A percentile compares a stretch with the other conserved stretches of the same genome.
Conservation (phyloP, 2,329 filamentous ascomycete species). For the Podosphaera fusca region DNA sequence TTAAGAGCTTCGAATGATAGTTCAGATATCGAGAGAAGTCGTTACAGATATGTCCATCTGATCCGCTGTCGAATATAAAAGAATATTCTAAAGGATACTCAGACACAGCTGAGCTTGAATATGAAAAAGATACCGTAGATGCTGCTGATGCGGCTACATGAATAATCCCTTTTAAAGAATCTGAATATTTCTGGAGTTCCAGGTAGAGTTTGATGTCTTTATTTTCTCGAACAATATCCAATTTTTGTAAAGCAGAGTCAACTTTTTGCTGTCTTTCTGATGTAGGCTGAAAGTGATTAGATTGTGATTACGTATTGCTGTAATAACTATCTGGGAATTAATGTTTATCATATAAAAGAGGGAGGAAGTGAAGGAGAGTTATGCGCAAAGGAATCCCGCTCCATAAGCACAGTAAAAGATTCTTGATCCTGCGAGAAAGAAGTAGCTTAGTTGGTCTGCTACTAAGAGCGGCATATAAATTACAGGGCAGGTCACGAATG, state of each 20-base stretch:
- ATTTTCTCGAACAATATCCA: too few relatives aligned
- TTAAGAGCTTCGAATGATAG: background rate
- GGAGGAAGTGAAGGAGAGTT: too few relatives aligned
- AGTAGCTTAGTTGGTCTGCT: background rate
- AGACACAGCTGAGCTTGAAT: background rate
- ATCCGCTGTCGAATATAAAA: background rate
- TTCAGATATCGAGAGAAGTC: background rate
- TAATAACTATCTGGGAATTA: background rate
- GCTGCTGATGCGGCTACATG: background rate
- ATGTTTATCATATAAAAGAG: background rate
- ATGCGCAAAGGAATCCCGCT: background rate
- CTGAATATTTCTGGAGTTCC: background rate
- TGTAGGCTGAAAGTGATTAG: background rate
- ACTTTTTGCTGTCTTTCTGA: background rate
- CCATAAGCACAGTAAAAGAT: background rate
- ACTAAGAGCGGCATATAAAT: too few relatives aligned
- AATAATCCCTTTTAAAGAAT: background rate
- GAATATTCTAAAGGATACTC: background rate
- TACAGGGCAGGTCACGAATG: too few relatives aligned
- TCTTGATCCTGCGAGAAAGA: background rate
- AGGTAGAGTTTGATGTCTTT: background rate
- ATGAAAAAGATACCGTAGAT: background rate
- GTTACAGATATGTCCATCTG: background rate
- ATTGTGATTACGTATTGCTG: background rate
- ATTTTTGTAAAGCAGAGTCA: background rate